Conservation (phyloP, 306 rosid species). For the Lathyrus oleraceus region DNA sequence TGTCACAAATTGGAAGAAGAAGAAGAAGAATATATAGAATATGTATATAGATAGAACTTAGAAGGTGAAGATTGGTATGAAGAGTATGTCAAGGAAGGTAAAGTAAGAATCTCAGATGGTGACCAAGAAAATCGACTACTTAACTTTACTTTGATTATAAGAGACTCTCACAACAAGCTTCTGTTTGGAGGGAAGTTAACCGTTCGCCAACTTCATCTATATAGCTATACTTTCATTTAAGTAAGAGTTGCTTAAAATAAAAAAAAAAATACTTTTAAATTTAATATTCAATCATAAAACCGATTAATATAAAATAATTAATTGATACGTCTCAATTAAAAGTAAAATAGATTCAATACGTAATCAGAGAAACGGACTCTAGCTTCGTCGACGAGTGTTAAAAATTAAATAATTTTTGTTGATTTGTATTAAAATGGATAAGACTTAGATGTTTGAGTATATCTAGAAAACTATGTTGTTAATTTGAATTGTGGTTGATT, state of each 20-base stretch:
- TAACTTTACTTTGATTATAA: constrained; percentile 72
- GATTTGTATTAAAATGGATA: constrained; percentile 44
- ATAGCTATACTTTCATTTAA: constrained; percentile 52
- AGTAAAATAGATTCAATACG: no score
- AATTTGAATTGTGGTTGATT: constrained; percentile 63
- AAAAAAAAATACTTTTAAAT: no score
- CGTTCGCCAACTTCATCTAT: constrained; percentile 79
- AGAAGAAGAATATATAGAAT: constrained; percentile 32
- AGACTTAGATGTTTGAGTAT: constrained; percentile 34
- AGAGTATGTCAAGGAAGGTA: constrained; percentile 71
- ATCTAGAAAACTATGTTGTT: constrained; percentile 17
- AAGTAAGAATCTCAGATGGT: constrained; percentile 69
- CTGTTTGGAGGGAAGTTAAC: constrained; percentile 69
- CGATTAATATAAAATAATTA: no score
- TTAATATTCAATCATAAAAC: no score
- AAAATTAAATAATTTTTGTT: background rate
- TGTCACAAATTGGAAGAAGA: constrained; percentile 29
- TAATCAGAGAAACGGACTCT: no score
- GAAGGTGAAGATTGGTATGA: constrained; percentile 50
- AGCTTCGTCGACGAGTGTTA: no score
- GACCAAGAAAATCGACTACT: constrained; percentile 59
- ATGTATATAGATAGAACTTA: constrained; percentile 42
- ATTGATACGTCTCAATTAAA: no score
- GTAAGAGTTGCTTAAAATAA: constrained; percentile 74
- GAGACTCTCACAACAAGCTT: constrained; percentile 52